These are phyloP conservation scores for Alternaria novae-zelandiae DNA, from an alignment of 2,329 filamentous ascomycete species.

Conservation along the genomic window DNA sequence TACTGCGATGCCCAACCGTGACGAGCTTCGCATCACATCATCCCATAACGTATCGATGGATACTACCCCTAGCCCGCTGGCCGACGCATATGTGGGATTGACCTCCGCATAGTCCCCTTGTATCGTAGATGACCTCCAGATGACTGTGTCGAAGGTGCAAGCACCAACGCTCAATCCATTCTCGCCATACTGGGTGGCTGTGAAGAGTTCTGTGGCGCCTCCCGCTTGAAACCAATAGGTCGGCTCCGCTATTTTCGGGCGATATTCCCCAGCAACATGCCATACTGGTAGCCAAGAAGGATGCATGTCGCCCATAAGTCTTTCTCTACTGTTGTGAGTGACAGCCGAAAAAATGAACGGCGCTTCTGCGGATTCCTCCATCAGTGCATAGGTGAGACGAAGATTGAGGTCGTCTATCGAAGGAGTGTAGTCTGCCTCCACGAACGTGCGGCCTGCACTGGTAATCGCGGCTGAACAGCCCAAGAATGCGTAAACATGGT, in stretches of 20 bases:
- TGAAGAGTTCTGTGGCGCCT: accelerated
- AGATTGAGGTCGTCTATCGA: neutral
- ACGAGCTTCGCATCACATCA: neutral
- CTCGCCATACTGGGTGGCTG: neutral
- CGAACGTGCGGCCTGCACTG: neutral
- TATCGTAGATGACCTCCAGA: too few relatives aligned
- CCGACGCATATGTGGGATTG: accelerated
- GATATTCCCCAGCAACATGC: accelerated
- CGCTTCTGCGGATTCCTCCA: neutral
- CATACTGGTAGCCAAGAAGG: neutral
- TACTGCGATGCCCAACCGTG: neutral
- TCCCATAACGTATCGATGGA: neutral
- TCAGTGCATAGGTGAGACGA: neutral
- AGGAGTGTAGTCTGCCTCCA: neutral
- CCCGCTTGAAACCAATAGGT: neutral
- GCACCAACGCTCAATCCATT: accelerated
- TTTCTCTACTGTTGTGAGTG: accelerated
- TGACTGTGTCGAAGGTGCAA: neutral
- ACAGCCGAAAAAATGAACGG: accelerated
- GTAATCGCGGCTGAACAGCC: neutral
- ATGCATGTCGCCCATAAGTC: accelerated
- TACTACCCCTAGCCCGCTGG: accelerated
- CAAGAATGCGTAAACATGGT: neutral
- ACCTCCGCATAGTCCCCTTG: too few relatives aligned
- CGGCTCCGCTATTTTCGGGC: accelerated